phyloP scores from a whole-genome alignment of 2,329 filamentous ascomycete genomes.

The Colletotrichum tanaceti region DNA sequence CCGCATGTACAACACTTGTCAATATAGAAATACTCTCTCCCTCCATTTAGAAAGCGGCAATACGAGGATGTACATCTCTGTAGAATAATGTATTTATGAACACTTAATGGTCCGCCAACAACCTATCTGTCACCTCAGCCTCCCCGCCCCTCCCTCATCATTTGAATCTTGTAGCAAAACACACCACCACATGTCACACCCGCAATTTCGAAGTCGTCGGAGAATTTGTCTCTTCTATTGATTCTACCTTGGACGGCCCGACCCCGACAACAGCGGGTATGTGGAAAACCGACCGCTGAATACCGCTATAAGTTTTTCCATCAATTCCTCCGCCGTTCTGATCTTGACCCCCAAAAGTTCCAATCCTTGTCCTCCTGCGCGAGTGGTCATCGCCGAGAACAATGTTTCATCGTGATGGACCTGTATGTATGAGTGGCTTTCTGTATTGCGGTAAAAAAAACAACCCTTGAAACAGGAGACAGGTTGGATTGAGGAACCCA shows the following conservation, averaged over 20 bases:
- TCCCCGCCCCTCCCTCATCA: too few species aligned
- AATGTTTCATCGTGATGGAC: constrained; percentile 33
- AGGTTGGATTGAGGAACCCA: constrained; percentile 36
- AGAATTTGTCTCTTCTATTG: constrained; percentile 35
- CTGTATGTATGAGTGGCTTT: constrained; percentile 36
- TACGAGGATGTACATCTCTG: not conserved
- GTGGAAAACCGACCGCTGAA: constrained; percentile 26
- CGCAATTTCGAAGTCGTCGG: not conserved
- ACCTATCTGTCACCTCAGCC: not conserved
- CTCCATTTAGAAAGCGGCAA: not conserved
- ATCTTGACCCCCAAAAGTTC: not conserved
- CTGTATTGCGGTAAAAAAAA: constrained; percentile 29
- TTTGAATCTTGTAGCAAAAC: not conserved
- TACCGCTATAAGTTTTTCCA: constrained; percentile 13
- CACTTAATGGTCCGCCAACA: not conserved
- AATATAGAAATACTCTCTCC: not conserved
- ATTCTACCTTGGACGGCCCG: constrained; percentile 24
- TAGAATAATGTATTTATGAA: constrained; percentile 39
- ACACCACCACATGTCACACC: not conserved
- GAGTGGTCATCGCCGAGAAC: constrained; percentile 23
- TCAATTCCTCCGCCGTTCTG: constrained; percentile 1
- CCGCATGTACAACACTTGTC: constrained; percentile 29
- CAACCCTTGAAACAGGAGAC: constrained; percentile 39
- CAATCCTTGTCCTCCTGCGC: not conserved
- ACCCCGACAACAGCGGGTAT: constrained; percentile 6